phyloP scores from a whole-genome alignment of 768 basidiomycete species.

The Kwoniella newhampshirensis region DNA sequence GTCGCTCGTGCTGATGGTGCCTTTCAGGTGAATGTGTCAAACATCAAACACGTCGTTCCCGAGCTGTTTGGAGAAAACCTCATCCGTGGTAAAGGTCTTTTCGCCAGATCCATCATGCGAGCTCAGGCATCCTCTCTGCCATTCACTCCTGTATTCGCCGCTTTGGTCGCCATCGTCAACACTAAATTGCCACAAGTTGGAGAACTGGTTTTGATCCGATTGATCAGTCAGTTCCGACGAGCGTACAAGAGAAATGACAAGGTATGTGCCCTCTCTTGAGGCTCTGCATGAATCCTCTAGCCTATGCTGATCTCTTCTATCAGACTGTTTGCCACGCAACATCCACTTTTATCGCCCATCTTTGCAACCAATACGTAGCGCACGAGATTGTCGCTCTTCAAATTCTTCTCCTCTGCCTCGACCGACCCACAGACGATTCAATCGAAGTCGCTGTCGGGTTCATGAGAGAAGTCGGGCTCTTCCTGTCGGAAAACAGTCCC shows the following conservation, averaged over 20 bases:
- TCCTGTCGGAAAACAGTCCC: slow-evolving; percentile 86
- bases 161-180: slow-evolving; percentile 90
- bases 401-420: slow-evolving; percentile 91
- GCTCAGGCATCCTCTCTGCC: slow-evolving; percentile 95
- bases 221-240: slow-evolving; percentile 91
- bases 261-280: slow-evolving; percentile 57
- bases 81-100: slow-evolving; percentile 86
- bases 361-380: slow-evolving; percentile 89
- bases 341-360: slow-evolving; percentile 82
- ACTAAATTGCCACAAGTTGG: slow-evolving; percentile 96
- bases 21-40: slow-evolving; percentile 74
- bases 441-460: slow-evolving; percentile 98
- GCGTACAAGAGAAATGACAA: slow-evolving; percentile 98
- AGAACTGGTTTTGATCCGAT: slow-evolving; percentile 79
- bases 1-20: not conserved
- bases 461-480: slow-evolving; percentile 95
- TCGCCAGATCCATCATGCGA: slow-evolving; percentile 93
- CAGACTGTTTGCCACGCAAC: slow-evolving; percentile 91
- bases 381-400: slow-evolving; percentile 92
- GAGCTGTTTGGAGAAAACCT: slow-evolving; percentile 93
- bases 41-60: slow-evolving; percentile 90
- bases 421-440: slow-evolving; percentile 93
- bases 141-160: slow-evolving; percentile 95
- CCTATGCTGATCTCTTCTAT: slow-evolving; percentile 4
- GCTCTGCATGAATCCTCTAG: not conserved